A percentile compares a stretch with the other conserved stretches of the same genome.
Evolutionary conservation across 2,329 filamentous ascomycete species (phyloP).

Genomic region (Pseudocercospora vitis): DNA sequence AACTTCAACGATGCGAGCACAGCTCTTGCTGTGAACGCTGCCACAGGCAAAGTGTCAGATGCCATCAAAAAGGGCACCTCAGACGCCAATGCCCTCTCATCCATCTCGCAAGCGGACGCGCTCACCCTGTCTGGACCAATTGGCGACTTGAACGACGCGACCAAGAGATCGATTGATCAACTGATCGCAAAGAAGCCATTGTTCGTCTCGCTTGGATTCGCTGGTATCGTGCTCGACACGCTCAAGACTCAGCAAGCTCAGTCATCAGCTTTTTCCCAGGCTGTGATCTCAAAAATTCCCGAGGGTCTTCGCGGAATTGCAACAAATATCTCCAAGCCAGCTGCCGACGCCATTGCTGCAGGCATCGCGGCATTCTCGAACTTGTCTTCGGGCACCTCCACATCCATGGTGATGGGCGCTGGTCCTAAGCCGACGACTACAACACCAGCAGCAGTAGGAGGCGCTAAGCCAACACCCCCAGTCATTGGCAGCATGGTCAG

Average conservation of each 20-base stretch:
- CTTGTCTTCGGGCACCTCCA: not conserved
- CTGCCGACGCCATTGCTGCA: conserved; percentile 13
- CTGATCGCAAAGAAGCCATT: conserved; percentile 16
- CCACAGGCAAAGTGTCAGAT: conserved; percentile 11
- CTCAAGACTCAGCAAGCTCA: conserved; percentile 14
- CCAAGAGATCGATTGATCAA: conserved; percentile 13
- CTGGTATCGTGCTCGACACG: conserved; percentile 15
- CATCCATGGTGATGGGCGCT: not conserved
- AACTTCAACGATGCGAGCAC: conserved; percentile 10
- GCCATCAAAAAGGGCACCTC: conserved; percentile 18
- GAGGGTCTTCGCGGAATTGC: conserved; percentile 12
- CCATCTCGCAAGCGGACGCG: conserved; percentile 16
- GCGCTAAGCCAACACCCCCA: conserved; percentile 6
- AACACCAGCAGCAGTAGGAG: conserved; percentile 7
- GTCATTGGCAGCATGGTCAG: too few relatives aligned
- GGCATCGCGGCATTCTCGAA: conserved; percentile 15
- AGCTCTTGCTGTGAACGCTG: conserved; percentile 11
- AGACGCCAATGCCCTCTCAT: conserved; percentile 15
- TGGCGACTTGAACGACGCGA: conserved; percentile 12
- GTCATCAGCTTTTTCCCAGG: conserved; percentile 15
- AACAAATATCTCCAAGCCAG: conserved; percentile 14
- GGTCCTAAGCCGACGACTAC: conserved; percentile 2
- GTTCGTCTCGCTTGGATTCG: conserved; percentile 8
- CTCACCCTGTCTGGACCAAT: conserved; percentile 15
- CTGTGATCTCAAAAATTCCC: conserved; percentile 16